Evolutionary conservation across 2,329 filamentous ascomycete species (phyloP).

Genomic region (Amesomyces nigricolor): DNA sequence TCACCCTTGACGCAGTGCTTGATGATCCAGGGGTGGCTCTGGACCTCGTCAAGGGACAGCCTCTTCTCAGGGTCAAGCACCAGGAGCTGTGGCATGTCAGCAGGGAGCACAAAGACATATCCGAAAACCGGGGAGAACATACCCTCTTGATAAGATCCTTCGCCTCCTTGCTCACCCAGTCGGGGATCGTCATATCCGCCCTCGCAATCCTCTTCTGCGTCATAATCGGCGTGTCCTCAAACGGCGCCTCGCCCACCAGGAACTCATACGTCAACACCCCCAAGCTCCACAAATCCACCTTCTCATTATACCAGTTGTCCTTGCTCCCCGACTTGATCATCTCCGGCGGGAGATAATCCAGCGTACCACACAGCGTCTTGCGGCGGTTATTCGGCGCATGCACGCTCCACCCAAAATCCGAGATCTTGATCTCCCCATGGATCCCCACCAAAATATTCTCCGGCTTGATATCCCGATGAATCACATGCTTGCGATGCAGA

Average conservation of each 20-base stretch:
- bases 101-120: not conserved
- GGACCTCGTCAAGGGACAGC: constrained; percentile 81
- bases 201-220: constrained; percentile 84
- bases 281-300: constrained; percentile 93
- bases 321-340: constrained; percentile 81
- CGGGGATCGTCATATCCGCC: constrained; percentile 87
- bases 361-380: constrained; percentile 92
- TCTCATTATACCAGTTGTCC: constrained; percentile 89
- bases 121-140: constrained; percentile 25
- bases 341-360: constrained; percentile 96
- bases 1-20: constrained; percentile 80
- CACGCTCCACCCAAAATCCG: constrained; percentile 97
- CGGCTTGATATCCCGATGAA: constrained; percentile 95
- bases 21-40: constrained; percentile 90
- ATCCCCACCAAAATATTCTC: constrained; percentile 96
- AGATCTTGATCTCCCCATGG: constrained; percentile 97
- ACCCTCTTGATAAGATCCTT: constrained; percentile 89
- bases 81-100: constrained; percentile 54
- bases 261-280: constrained; percentile 97
- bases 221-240: constrained; percentile 93
- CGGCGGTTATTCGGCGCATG: constrained; percentile 92
- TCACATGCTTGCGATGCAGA: constrained; percentile 93
- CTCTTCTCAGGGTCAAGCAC: constrained; percentile 92
- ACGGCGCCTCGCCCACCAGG: constrained; percentile 89
- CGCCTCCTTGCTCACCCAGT: constrained; percentile 84